A percentile compares a stretch with the other conserved stretches of the same genome.
Evolutionary conservation across 768 basidiomycete species (phyloP).

Genomic region (Mycena haematopus): DNA sequence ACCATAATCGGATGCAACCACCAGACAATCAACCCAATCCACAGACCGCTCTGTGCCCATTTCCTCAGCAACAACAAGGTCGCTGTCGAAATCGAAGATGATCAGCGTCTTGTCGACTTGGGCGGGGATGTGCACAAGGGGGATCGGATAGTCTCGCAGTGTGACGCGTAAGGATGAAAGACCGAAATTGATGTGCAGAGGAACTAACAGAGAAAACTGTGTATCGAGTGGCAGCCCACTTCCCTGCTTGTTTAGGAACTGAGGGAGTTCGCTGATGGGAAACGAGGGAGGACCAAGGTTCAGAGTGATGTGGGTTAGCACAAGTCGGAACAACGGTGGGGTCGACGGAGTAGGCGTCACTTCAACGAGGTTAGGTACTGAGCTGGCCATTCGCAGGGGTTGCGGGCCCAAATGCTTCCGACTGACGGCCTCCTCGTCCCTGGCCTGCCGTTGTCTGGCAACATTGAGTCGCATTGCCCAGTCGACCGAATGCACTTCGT

Average conservation of each 20-base stretch:
- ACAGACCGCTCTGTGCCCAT: constrained; percentile 71
- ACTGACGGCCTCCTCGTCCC: constrained; percentile 54
- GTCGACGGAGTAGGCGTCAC: constrained; percentile 40
- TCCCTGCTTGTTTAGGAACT: constrained; percentile 73
- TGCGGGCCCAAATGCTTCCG: constrained; percentile 51
- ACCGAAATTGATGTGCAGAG: constrained; percentile 77
- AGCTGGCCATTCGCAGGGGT: constrained; percentile 35
- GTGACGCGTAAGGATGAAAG: constrained; percentile 64
- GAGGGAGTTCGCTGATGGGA: constrained; percentile 54
- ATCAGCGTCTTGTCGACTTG: constrained; percentile 44
- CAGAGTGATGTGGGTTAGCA: constrained; percentile 65
- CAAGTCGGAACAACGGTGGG: constrained; percentile 76
- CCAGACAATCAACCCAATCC: constrained; percentile 72
- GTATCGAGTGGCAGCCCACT: constrained; percentile 71
- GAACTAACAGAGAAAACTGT: constrained; percentile 80
- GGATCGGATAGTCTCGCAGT: constrained; percentile 89
- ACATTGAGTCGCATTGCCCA: constrained; percentile 70
- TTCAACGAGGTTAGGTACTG: constrained; percentile 52
- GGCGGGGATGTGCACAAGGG: constrained; percentile 76
- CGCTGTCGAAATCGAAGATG: constrained; percentile 71
- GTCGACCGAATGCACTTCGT: constrained; percentile 71
- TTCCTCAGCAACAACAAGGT: constrained; percentile 89
- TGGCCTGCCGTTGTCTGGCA: constrained; percentile 50
- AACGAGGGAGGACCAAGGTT: constrained; percentile 67
- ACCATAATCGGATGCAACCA: constrained; percentile 64